Evolutionary conservation across 257 asterid genomes (phyloP).

Genomic region (Ajuga chamaepitys): DNA sequence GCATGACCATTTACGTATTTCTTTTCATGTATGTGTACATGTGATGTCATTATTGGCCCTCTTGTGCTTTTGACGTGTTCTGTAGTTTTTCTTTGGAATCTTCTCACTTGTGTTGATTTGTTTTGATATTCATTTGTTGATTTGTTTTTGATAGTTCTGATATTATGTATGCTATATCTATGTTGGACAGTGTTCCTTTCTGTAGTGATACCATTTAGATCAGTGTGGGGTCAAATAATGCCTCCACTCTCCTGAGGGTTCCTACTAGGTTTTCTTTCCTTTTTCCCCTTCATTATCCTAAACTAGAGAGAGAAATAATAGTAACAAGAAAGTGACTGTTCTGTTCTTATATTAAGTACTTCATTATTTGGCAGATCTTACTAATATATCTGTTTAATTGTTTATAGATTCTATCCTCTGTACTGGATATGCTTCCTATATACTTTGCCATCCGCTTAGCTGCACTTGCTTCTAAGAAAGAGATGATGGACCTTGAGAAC

Average conservation of each 20-base stretch:
- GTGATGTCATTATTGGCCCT: background rate
- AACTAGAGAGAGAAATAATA: background rate
- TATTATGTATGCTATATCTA: background rate
- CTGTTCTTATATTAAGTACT: background rate
- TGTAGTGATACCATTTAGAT: background rate
- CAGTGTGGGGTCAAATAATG: background rate
- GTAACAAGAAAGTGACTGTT: background rate
- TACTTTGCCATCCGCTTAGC: slow-evolving; percentile 69
- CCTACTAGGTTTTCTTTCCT: background rate
- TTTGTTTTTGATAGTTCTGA: background rate
- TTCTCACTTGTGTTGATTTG: background rate
- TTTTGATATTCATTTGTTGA: background rate
- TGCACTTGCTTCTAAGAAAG: slow-evolving; percentile 81
- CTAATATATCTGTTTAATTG: slow-evolving; percentile 17
- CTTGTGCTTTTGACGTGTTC: slow-evolving; percentile 1
- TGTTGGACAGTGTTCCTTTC: background rate
- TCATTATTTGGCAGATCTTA: slow-evolving; percentile 3
- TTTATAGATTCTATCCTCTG: slow-evolving; percentile 58
- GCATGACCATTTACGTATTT: background rate
- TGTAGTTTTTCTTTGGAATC: background rate
- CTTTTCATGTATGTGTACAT: background rate
- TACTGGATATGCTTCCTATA: slow-evolving; percentile 72
- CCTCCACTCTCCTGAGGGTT: background rate
- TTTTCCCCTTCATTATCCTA: background rate
- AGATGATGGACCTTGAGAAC: slow-evolving; percentile 70